Evolutionary conservation across 352 stramenopile genomes (phyloP).

Genomic region (Phytophthora quininea): DNA sequence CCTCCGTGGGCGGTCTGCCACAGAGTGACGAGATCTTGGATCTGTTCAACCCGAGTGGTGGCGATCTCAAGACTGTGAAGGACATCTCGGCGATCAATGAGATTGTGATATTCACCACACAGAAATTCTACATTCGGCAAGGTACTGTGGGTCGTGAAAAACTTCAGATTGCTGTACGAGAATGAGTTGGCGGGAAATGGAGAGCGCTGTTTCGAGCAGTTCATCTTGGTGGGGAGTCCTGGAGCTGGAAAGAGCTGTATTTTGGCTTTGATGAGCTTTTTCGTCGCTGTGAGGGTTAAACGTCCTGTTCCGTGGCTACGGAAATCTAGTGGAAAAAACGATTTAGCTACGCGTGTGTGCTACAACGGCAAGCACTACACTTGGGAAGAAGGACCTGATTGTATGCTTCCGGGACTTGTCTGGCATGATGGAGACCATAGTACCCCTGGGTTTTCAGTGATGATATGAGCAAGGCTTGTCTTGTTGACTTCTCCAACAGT

Average conservation of each 20-base stretch:
- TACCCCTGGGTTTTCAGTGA: not conserved
- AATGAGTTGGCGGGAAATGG: not conserved
- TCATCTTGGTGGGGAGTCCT: constrained; percentile 17
- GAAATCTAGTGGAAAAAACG: not conserved
- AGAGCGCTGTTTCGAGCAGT: not conserved
- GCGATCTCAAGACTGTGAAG: constrained; percentile 2
- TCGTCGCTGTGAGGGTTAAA: not conserved
- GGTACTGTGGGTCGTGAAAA: constrained; percentile 9
- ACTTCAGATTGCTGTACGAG: constrained; percentile 3
- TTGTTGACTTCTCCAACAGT: no score
- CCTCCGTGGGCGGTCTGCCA: not conserved
- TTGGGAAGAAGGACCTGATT: not conserved
- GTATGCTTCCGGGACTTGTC: not conserved
- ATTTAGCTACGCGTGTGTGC: not conserved
- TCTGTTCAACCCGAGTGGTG: constrained; percentile 8
- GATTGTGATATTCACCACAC: constrained; percentile 1
- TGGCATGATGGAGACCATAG: not conserved
- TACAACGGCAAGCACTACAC: constrained; percentile 5
- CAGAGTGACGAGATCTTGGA: not conserved
- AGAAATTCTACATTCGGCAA: constrained; percentile 7
- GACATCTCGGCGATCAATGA: constrained; percentile 3
- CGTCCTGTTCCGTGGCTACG: constrained; percentile 3
- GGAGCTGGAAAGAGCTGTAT: constrained; percentile 20
- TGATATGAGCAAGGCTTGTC: not conserved
- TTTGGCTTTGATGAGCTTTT: not conserved